Percentiles rank a stretch among this genome's conserved stretches.
These are phyloP conservation scores for Coemansia erecta DNA, from an alignment of 192 early-diverging fungal genomes.

Conservation along the genomic window DNA sequence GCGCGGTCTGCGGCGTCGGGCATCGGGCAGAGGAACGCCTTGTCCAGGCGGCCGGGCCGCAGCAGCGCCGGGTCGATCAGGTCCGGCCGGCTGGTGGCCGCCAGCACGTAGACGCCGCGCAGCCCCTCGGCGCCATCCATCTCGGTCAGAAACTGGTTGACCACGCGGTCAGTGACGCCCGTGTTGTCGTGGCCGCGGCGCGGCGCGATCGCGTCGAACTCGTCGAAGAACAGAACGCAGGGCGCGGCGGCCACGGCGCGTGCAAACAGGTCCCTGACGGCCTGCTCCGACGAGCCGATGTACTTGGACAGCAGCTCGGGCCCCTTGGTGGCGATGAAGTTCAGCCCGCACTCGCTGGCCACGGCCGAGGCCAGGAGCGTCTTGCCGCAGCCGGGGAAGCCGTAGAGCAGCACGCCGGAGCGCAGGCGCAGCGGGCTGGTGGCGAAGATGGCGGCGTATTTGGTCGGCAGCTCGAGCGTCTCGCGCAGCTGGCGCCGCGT, in stretches of 20 bases:
- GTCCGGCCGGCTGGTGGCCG: conserved; percentile 84
- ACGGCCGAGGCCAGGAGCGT: conserved; percentile 93
- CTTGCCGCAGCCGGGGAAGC: conserved; percentile 98
- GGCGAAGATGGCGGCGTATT: conserved; percentile 88
- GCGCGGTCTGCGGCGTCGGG: conserved; percentile 69
- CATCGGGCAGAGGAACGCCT: conserved; percentile 83
- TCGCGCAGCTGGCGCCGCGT: conserved; percentile 80
- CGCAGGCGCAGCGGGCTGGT: conserved; percentile 83
- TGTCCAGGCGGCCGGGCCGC: conserved; percentile 81
- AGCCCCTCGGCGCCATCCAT: conserved; percentile 99
- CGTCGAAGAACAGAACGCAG: conserved; percentile 97
- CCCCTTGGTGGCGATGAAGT: conserved; percentile 96
- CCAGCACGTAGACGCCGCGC: conserved; percentile 94
- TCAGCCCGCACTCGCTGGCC: conserved; percentile 94
- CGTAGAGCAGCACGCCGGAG: conserved; percentile 92
- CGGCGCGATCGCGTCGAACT: conserved; percentile 97
- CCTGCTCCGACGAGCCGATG: conserved; percentile 95
- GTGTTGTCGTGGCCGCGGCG: conserved; percentile 97
- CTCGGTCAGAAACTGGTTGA: conserved; percentile 97
- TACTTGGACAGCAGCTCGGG: conserved; percentile 99
- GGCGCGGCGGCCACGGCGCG: conserved; percentile 90
- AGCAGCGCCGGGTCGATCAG: conserved; percentile 80
- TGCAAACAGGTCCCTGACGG: conserved; percentile 92
- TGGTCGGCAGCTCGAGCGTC: conserved; percentile 93
- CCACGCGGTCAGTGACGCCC: conserved; percentile 97